Percentiles rank a stretch among this genome's conserved stretches.
Conservation (phyloP, 768 basidiomycete species). For the Terana coerulea region DNA sequence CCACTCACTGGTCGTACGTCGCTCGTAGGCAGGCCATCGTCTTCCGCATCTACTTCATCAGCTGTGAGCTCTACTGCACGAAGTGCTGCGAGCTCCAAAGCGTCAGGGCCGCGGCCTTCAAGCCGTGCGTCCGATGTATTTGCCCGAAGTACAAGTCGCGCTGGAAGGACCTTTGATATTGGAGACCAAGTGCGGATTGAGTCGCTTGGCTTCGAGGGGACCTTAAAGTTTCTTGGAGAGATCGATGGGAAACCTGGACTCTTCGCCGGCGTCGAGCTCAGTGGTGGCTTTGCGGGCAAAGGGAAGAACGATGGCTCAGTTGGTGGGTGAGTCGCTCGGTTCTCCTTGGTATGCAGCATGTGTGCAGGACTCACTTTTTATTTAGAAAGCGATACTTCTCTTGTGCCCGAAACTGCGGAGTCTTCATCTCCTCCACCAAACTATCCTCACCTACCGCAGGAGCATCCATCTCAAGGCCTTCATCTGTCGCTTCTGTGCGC, state of each 20-base stretch:
- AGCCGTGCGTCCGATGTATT: slow-evolving; percentile 67
- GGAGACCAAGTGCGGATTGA: slow-evolving; percentile 87
- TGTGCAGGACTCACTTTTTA: too few species aligned
- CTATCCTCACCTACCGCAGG: slow-evolving; percentile 75
- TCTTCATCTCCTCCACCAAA: slow-evolving; percentile 83
- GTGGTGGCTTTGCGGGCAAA: slow-evolving; percentile 80
- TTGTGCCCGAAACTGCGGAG: slow-evolving; percentile 83
- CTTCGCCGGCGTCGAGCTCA: slow-evolving; percentile 93
- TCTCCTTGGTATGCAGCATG: too few species aligned
- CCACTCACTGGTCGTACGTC: slow-evolving; percentile 40
- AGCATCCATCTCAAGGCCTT: slow-evolving; percentile 50
- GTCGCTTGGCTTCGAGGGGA: slow-evolving; percentile 85
- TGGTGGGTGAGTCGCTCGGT: slow-evolving; percentile 62
- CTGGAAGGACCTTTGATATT: slow-evolving; percentile 50
- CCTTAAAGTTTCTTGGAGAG: slow-evolving; percentile 72
- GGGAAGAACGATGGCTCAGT: slow-evolving; percentile 96
- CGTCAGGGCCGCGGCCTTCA: slow-evolving; percentile 53
- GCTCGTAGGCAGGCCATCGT: slow-evolving; percentile 56
- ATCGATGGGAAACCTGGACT: slow-evolving; percentile 87
- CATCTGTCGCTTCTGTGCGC: slow-evolving; percentile 77
- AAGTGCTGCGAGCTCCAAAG: slow-evolving; percentile 38
- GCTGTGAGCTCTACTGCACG: slow-evolving; percentile 30
- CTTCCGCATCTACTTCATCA: slow-evolving; percentile 55
- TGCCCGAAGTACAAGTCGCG: slow-evolving; percentile 42
- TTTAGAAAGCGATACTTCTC: slow-evolving; percentile 77